Base-by-base conservation (phyloP, 345 rosid genomes). In the Noccaea bulbosa region DNA sequence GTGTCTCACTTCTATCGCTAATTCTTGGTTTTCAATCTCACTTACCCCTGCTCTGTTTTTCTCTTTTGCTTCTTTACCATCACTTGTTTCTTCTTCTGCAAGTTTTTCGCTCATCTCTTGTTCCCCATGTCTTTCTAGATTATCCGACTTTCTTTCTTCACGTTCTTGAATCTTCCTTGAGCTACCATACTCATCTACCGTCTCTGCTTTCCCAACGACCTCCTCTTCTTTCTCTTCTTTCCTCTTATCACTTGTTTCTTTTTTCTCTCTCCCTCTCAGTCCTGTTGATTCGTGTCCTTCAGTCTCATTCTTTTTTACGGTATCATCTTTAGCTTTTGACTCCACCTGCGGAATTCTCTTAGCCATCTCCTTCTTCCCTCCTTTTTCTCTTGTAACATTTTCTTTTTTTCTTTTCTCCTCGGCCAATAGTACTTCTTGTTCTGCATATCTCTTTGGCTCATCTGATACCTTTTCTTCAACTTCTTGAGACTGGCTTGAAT, bases 1-100 rank as follows among this genome's bases (percentile, higher is more conserved):
- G 7, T 47, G 33, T 63, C 34, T 46, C 10, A 16, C 11, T 30
- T 10, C 34, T 10, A 50, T 24, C 8, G 15, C 67, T 46, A 46
- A 30, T 32, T 62, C 46, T 41, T 51, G 37, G 22, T 50, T 50
- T 48, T 48, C 17, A 40, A 4, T 61, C 53, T 61, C 53, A 2
- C 30, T 27, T 61, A 0, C 24, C 4, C 3, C 22, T 72, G 62
- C 64, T 62, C 37, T 64, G 63, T 52, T 63, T 72, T 48, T 38
- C 16, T 48, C 44, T 17, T 48, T 59, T 2, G 10, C 59, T n/a
- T 71, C 63, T 44, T 53, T 24, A 53, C 5, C 47, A 51, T 43
- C 2, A 5, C 33, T 72, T 53, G 48, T 72, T 53, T 45, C 62
- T 4, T 34, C 70, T 33, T 41, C 32, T 39, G 60, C 59, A 14